Evolutionary conservation across 371 early-diverging fungal species (phyloP).

Genomic region (Dichotomocladium elegans): DNA sequence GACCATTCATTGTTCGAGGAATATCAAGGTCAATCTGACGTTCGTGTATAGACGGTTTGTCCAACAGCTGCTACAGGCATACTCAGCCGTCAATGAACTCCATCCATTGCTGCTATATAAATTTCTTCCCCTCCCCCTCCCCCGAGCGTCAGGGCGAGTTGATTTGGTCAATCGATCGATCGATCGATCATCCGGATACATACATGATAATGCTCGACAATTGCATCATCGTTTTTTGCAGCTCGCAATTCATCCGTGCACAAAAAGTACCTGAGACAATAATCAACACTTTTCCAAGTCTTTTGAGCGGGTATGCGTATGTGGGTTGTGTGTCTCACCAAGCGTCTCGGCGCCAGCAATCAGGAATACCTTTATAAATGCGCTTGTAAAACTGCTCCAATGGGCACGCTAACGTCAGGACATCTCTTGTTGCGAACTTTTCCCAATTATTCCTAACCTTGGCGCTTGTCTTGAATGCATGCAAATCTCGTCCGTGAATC

Average conservation of each 20-base stretch:
- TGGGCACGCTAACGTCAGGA: too few species aligned
- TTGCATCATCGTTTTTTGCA: slow-evolving; percentile 14
- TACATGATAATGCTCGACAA: slow-evolving; percentile 19
- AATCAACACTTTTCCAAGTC: too few species aligned
- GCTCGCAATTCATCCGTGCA: slow-evolving; percentile 23
- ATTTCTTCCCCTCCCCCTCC: too few species aligned
- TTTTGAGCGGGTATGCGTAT: too few species aligned
- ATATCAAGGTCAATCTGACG: slow-evolving; percentile 69
- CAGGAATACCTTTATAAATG: slow-evolving; percentile 64
- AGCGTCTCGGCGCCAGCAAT: slow-evolving; percentile 61
- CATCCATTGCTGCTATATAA: too few species aligned
- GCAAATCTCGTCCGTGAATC: slow-evolving; percentile 31
- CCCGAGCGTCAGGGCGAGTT: background rate
- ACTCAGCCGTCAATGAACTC: too few species aligned
- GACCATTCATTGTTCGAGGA: slow-evolving; percentile 56
- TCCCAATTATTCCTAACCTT: too few species aligned
- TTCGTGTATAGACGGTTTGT: slow-evolving; percentile 42
- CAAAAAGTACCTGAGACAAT: slow-evolving; percentile 42
- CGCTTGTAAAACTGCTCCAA: slow-evolving; percentile 40
- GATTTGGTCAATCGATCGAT: background rate
- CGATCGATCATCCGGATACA: too few species aligned
- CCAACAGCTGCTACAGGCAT: slow-evolving; percentile 14
- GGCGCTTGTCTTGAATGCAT: slow-evolving; percentile 28
- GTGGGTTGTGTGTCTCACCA: too few species aligned
- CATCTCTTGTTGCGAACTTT: too few species aligned